Base-by-base conservation (phyloP, 805 yeast species). In the Ogataea parapolymorpha region DNA sequence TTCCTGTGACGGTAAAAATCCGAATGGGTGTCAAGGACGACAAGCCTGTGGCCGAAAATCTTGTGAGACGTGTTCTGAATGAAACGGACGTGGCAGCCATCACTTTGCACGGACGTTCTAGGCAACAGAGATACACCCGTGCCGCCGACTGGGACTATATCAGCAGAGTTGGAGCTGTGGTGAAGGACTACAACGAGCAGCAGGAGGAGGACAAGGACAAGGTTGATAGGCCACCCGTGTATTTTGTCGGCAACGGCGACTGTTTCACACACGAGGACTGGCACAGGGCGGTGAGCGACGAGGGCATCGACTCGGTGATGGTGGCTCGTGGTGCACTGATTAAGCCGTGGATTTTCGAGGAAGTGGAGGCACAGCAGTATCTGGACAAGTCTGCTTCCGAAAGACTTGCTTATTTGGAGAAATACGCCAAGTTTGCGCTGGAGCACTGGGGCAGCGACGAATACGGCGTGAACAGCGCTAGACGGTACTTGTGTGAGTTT, bases 291-390 rank as follows among this genome's bases (percentile, higher is more conserved):
- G 70, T 81, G 30, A 63, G 67, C 20, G 75, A 79, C 35, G 76
- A 76, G 23, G 84, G 85, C 16, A 80, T 91, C 43, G 99, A 93
- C 66, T 80, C 93, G 23, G 95, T 89, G 13, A 93, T 95, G 97
- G 87, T 93, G 40, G 99, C 98, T 3, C 77, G 99, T 57, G 99
- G 98, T 41, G 98, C 98, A 2, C 74, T 93, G 50, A 90, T 93
- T 61, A 93, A 93, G 66, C 99, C 99, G 26, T 93, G 99, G 99
- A 86, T 93, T 37, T 93, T 91, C 54, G 97, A 93, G 67, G 99
- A 93, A 66, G 77, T 93, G 42, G 95, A 91, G 44, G 72, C 91
- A 6, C 79, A 81, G 54, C 98, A 93, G 63, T 81, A 88, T 61
- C 65, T 93, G 48, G 99, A 93, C 63, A 93, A 91, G 67, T 71